Base-by-base conservation (phyloP, 2,329 filamentous ascomycete species). In the Orbilia blumenaviensis region DNA sequence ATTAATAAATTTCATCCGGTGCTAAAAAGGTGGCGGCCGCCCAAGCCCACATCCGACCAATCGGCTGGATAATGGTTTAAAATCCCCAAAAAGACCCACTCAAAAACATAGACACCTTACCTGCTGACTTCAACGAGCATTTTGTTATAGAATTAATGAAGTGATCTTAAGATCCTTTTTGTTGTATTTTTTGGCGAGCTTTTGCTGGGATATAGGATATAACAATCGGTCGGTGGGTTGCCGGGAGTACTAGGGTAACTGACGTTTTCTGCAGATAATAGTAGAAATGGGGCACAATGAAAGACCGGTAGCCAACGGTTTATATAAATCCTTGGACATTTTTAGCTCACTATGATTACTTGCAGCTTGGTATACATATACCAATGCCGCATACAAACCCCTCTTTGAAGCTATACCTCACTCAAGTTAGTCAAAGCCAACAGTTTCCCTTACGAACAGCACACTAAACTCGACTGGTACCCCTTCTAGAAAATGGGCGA, bases 361-460 rank as follows among this genome's bases (percentile, higher is more conserved):
- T 56, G 52, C 25, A 16, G 41, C 34, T 56, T 32, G 56, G 58
- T 63, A 63, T 71, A 71, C 25, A 71, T 56, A 71, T 63, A 63
- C 56, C 21, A 42, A 42, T 71, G 46, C 56, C 56, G 58, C 66
- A 50, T 71, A 38, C 18, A 48, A 61, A 29, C 46, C 56, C 66
- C 66, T 61, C 56, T 63, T 71, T 54, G 46, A 56, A 71, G 56
- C 58, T 63, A 41, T 62, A 8, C 56, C 56, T 56, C 41, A 48
- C 46, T 71, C 21, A 41, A 54, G 18, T n/a, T 48, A 61, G 54
- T 29, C 6, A 38, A 12, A 16, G 56, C 42, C 46, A 29, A 50
- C 38, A 46, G 18, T 56, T 71, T 63, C 21, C 16, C 32, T 56
- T 56, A 36, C 25, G 32, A 27, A 27, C 27, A 21, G 48, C n/a